These are phyloP conservation scores for Citrus trifoliata DNA, from an alignment of 345 rosid genomes.

Conservation along the genomic window DNA sequence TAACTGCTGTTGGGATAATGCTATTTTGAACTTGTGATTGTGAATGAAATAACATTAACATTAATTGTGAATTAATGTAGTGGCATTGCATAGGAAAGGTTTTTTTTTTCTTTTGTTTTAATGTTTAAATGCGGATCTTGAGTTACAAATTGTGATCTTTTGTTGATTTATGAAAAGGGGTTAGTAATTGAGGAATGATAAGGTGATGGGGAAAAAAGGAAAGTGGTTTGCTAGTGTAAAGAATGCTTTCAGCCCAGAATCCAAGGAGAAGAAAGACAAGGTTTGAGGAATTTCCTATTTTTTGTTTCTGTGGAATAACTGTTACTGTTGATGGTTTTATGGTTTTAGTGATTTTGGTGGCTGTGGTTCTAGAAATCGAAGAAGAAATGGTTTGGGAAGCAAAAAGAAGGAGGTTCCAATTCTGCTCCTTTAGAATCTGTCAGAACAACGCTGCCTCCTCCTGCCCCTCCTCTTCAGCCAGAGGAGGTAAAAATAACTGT, in stretches of 20 bases:
- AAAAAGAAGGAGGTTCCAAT: conserved; percentile 34
- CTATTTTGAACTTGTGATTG: not conserved
- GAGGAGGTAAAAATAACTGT: conserved; percentile 53
- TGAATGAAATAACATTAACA: not conserved
- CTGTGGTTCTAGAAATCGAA: conserved; percentile 33
- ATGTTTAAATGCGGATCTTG: not conserved
- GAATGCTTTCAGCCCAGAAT: conserved; percentile 80
- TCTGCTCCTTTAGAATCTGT: conserved; percentile 28
- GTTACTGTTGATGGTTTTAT: not conserved
- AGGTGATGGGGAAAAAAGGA: conserved; percentile 85
- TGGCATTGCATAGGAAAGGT: not conserved
- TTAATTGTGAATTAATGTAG: not conserved
- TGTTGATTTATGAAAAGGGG: conserved; percentile 10
- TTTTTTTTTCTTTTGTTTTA: not conserved
- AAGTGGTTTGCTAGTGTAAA: conserved; percentile 89
- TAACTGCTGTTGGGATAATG: not conserved
- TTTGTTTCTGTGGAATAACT: conserved; percentile 1
- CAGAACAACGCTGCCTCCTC: conserved; percentile 33
- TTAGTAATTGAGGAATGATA: conserved; percentile 31
- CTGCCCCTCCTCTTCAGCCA: conserved; percentile 26
- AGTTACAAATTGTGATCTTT: not conserved
- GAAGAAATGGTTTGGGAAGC: conserved; percentile 51
- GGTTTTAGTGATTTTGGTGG: not conserved
- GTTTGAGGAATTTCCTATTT: conserved; percentile 21
- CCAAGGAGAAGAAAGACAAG: conserved; percentile 54